A percentile compares a stretch with the other conserved stretches of the same genome.
These are phyloP conservation scores for Hygrocybe coccinea DNA, from an alignment of 768 basidiomycete species.

Conservation along the genomic window DNA sequence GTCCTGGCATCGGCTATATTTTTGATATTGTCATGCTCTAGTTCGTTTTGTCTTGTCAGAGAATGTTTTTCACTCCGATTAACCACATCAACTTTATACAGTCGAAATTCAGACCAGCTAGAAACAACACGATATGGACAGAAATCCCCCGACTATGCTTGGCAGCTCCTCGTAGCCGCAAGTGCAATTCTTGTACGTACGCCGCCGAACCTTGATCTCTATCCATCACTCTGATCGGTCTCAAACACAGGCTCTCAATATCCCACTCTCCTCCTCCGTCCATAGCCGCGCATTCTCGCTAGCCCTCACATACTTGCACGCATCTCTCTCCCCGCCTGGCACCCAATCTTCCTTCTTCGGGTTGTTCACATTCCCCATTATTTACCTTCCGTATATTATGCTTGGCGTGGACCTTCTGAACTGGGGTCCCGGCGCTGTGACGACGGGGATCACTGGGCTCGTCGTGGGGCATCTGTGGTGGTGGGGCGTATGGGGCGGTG, in stretches of 20 bases:
- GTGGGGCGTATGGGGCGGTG: constrained; percentile 60
- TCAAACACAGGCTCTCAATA: constrained; percentile 42
- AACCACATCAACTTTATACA: constrained; percentile 24
- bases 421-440: constrained; percentile 53
- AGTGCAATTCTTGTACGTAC: constrained; percentile 55
- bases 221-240: neutral
- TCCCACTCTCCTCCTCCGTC: constrained; percentile 51
- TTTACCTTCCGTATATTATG: constrained; percentile 71
- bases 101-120: constrained; percentile 60
- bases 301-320: constrained; percentile 64
- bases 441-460: constrained; percentile 58
- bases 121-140: constrained; percentile 55
- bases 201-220: neutral
- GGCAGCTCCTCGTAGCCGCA: constrained; percentile 59
- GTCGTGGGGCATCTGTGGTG: constrained; percentile 80
- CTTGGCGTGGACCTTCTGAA: constrained; percentile 67
- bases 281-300: constrained; percentile 65
- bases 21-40: constrained; percentile 73
- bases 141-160: constrained; percentile 71
- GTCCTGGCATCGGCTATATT: constrained; percentile 49
- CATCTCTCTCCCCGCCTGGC: constrained; percentile 60
- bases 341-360: constrained; percentile 74
- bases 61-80: neutral
- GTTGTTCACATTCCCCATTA: constrained; percentile 64
- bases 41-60: constrained; percentile 32